Percentiles rank a stretch among this genome's conserved stretches.
phyloP scores from a whole-genome alignment of 192 early-diverging fungal species.

The Rhizophagus clarus region DNA sequence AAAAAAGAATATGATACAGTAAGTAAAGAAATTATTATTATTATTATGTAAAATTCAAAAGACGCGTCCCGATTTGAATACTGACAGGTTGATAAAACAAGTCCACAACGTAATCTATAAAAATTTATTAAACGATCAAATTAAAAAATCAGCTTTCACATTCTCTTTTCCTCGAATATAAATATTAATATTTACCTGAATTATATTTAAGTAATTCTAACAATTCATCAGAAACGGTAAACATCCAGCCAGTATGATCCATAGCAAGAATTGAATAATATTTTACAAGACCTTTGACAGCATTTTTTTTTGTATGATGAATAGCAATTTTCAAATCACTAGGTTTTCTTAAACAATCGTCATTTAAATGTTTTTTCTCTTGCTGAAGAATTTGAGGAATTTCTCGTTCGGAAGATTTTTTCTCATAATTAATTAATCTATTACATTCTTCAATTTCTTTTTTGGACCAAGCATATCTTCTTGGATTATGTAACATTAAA shows the following conservation, averaged over 20 bases:
- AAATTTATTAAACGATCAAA: background rate
- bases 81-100: background rate
- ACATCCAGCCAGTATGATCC: slow-evolving; percentile 17
- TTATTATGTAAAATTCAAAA: no score
- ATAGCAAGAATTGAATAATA: slow-evolving; percentile 9
- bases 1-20: no score
- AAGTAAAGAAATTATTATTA: no score
- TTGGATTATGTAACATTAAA: slow-evolving; percentile 10
- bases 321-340: slow-evolving; percentile 15
- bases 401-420: no score
- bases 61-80: no score
- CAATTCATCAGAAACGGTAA: background rate
- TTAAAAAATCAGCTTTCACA: background rate
- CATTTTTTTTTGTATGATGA: background rate
- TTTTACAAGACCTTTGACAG: background rate
- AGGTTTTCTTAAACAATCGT: background rate
- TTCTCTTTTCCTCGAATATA: no score
- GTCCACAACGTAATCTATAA: background rate
- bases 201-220: background rate
- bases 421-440: no score
- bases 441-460: no score
- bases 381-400: no score
- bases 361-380: no score
- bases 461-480: background rate
- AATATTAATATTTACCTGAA: background rate